Evolutionary conservation across 352 stramenopile genomes (phyloP), one percentile per base, ranked within the genome.

Genomic region (Phytophthora constricta): DNA sequence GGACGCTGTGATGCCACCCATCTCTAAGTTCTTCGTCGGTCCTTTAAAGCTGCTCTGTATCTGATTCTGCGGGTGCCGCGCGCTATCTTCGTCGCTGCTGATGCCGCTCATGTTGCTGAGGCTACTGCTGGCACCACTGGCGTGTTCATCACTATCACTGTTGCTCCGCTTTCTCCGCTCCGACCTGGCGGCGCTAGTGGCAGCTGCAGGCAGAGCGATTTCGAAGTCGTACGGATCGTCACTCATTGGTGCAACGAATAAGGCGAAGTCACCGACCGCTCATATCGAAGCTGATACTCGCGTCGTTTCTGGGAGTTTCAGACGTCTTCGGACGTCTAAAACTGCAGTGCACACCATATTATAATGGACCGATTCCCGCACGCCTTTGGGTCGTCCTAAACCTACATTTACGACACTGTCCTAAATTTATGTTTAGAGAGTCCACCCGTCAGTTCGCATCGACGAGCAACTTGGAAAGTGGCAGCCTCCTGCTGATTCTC

Each of bases 201-300:
- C 17, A 7, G 42, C 39, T 50, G 69, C 47, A 51, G 80, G 76
- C 28, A 89, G 69, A 4, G 78, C 73, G 53, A 89, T 89, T 53
- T 86, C 70, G 58, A 83, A 83, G 48, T 83, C 63, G 37, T 83
- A 83, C 33, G 75, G 75, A 53, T 83, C 72, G 25, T 80, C 71
- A 4, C 58, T 25, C 65, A 72, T 72, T 48, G 9, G n/a, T n/a
- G n/a, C n/a, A n/a, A n/a, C n/a, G n/a, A n/a, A n/a, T n/a, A n/a
- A n/a, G n/a, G n/a, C n/a, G n/a, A n/a, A n/a, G n/a, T n/a, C n/a
- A n/a, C n/a, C n/a, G n/a, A n/a, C n/a, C n/a, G n/a, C n/a, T n/a
- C n/a, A n/a, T n/a, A n/a, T n/a, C n/a, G n/a, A n/a, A n/a, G n/a
- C n/a, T n/a, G n/a, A n/a, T n/a, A n/a, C n/a, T 41, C 19, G 43